Percentiles rank a stretch among this genome's conserved stretches.
Evolutionary conservation across 768 basidiomycete species (phyloP).

Genomic region (Boletales sp.): DNA sequence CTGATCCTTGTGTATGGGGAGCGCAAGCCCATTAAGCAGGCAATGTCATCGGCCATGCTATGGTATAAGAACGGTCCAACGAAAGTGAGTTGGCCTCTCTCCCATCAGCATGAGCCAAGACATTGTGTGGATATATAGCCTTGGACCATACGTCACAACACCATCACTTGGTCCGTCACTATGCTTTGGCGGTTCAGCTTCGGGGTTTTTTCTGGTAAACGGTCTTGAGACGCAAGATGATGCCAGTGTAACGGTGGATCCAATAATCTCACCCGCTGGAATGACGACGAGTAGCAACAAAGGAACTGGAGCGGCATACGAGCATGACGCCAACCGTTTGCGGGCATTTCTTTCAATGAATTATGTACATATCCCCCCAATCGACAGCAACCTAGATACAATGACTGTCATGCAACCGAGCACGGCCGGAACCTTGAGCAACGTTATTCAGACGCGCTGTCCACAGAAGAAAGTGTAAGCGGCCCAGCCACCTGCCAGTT

Average conservation of each 20-base stretch:
- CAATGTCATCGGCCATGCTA: slow-evolving; percentile 60
- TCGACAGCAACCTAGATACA: slow-evolving; percentile 65
- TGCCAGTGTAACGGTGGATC: slow-evolving; percentile 91
- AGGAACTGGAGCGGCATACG: slow-evolving; percentile 40
- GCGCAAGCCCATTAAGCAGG: slow-evolving; percentile 79
- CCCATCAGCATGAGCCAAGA: slow-evolving; percentile 48
- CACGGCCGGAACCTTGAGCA: slow-evolving; percentile 58
- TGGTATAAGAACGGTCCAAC: slow-evolving; percentile 63
- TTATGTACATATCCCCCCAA: slow-evolving; percentile 71
- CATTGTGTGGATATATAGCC: slow-evolving; percentile 17
- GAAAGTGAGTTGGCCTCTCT: slow-evolving; percentile 55
- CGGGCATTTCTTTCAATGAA: slow-evolving; percentile 62
- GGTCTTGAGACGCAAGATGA: slow-evolving; percentile 77
- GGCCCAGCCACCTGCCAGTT: too few relatives aligned
- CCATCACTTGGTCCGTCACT: slow-evolving; percentile 12
- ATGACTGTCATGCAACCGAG: slow-evolving; percentile 77
- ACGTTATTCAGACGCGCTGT: neutral
- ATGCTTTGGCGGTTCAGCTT: slow-evolving; percentile 15
- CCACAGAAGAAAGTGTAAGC: too few relatives aligned
- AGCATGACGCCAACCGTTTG: slow-evolving; percentile 57
- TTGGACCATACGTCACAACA: slow-evolving; percentile 16
- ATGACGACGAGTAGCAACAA: slow-evolving; percentile 7
- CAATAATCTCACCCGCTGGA: slow-evolving; percentile 66
- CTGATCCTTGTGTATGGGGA: slow-evolving; percentile 67
- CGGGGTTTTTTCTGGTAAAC: slow-evolving; percentile 41